phyloP scores from a whole-genome alignment of 2,329 filamentous ascomycete species.

The Claviceps quebecensis region DNA sequence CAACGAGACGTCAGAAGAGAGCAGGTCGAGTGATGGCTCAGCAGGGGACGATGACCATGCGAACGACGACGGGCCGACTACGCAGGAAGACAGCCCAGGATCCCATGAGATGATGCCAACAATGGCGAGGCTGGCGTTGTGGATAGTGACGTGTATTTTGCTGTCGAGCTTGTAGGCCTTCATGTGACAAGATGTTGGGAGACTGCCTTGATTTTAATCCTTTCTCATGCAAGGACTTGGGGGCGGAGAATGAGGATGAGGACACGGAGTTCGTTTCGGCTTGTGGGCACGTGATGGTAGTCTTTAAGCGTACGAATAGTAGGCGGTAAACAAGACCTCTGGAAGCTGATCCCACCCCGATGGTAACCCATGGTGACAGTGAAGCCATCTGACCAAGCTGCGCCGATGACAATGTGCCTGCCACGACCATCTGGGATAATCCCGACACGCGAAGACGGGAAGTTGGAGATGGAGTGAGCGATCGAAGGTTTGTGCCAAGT shows the following conservation, averaged over 20 bases:
- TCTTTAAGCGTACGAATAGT: too few relatives aligned
- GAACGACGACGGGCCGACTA: background rate
- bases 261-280: background rate
- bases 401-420: background rate
- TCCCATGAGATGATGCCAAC: background rate
- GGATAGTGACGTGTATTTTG: background rate
- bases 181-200: background rate
- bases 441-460: too few relatives aligned
- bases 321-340: too few relatives aligned
- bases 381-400: background rate
- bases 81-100: background rate
- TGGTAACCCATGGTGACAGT: background rate
- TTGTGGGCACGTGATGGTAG: background rate
- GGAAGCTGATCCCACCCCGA: background rate
- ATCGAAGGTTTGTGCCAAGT: too few relatives aligned
- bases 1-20: slow-evolving; percentile 10
- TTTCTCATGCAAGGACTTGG: background rate
- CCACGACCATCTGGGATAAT: too few relatives aligned
- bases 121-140: background rate
- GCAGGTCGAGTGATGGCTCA: slow-evolving; percentile 11
- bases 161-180: background rate
- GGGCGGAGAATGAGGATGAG: background rate
- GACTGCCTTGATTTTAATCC: background rate
- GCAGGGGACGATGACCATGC: slow-evolving; percentile 5
- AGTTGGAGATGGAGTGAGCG: too few relatives aligned